Base-by-base conservation (phyloP, 2,329 filamentous ascomycete genomes). In the Neophaeococcomyces mojaviensis region DNA sequence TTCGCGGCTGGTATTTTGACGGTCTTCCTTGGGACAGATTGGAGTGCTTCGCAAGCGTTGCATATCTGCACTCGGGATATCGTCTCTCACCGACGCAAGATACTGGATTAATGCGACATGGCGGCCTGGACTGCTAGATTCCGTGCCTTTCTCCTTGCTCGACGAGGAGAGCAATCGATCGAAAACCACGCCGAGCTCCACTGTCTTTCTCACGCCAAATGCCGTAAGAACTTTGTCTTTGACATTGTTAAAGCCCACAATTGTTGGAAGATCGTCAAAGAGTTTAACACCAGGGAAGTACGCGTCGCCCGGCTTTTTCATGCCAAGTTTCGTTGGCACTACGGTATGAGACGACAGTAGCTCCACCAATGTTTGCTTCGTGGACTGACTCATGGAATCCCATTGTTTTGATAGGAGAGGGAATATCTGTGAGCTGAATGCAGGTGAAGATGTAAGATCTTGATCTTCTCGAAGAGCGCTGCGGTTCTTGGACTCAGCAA, bases 101-200 rank as follows among this genome's bases (percentile, higher is more conserved):
- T 98, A 98, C 57, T 88, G 90, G 64, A 98, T 88, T 20, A 98
- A 72, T 61, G 98, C 90, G 50, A 95, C 81, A 61, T 97, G 90
- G 48, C 88, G 96, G 86, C 87, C 95, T 63, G 82, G 81, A 49
- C 74, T 48, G 19, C 49, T 48, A 12, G 45, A 19, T 20, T 26
- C 55, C 16, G 32, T 34, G 35, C 53, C 53, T 9, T 31, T 39
- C 24, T 59, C 57, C 10, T 51, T 76, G 18, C 69, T 67, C 31
- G 66, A 67, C 8, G 63, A 64, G 12, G 79, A 71, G 55, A 96
- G 76, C 35, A 98, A 74, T 36, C 90, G 78, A 19, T 86, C 84
- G 58, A 98, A 97, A 24, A 98, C 94, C 24, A 94, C 90, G 26
- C 88, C 88, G 2, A 98, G 71, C 56, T 98, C 92, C 16, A 98